phyloP scores from a whole-genome alignment of 768 basidiomycete species.

The Podaxis sp. region DNA sequence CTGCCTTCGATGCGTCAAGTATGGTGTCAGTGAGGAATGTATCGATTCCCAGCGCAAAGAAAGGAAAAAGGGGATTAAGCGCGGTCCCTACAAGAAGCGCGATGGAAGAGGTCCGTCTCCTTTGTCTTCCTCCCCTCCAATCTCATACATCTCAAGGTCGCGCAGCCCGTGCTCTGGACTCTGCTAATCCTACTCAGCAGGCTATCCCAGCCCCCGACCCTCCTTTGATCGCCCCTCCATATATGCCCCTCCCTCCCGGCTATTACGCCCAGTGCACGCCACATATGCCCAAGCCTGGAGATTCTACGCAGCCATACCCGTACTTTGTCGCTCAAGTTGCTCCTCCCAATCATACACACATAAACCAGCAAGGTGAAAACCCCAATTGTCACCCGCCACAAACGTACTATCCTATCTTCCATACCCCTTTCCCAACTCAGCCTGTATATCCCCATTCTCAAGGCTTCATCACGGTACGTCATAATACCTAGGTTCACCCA shows the following conservation, averaged over 20 bases:
- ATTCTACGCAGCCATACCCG: slow-evolving; percentile 48
- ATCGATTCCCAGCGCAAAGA: slow-evolving; percentile 91
- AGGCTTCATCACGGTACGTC: slow-evolving; percentile 28
- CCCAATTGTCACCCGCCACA: neutral
- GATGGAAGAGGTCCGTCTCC: slow-evolving; percentile 76
- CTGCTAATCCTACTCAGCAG: slow-evolving; percentile 36
- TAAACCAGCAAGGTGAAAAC: neutral
- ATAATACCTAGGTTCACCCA: slow-evolving; percentile 28
- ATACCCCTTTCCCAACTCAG: slow-evolving; percentile 10
- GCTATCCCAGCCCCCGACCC: slow-evolving; percentile 29
- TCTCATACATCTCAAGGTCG: slow-evolving; percentile 38
- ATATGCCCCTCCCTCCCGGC: slow-evolving; percentile 51
- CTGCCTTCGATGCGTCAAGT: slow-evolving; percentile 91
- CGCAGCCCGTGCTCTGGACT: slow-evolving; percentile 57
- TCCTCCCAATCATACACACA: slow-evolving; percentile 37
- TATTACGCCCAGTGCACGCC: slow-evolving; percentile 58
- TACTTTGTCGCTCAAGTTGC: slow-evolving; percentile 43
- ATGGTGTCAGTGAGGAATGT: slow-evolving; percentile 84
- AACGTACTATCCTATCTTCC: slow-evolving; percentile 10
- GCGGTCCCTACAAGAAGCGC: slow-evolving; percentile 94
- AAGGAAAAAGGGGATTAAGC: slow-evolving; percentile 83
- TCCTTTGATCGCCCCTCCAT: slow-evolving; percentile 47
- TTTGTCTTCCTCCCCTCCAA: slow-evolving; percentile 15
- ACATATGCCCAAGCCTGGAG: slow-evolving; percentile 51
- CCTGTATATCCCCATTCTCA: slow-evolving; percentile 22